Evolutionary conservation across 768 basidiomycete genomes (phyloP), one percentile per base, ranked within the genome.

Genomic region (Leccinum longicurvipes): DNA sequence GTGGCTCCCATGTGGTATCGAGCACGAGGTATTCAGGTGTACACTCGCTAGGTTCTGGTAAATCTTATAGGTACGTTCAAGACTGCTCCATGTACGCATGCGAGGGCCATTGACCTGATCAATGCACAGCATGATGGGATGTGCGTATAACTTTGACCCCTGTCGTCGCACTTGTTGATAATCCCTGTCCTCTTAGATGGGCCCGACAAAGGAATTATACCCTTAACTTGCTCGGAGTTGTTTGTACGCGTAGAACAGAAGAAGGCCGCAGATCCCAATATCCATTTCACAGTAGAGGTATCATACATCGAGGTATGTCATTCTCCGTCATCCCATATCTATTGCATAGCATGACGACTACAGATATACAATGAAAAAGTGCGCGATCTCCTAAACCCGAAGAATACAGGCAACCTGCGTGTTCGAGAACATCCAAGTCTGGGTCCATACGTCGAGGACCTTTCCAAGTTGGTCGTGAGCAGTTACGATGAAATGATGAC

Each of bases 361-460:
- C 58, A 93, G 87, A 96, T 95, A 63, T 96, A 96, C 75, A 96
- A 96, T 71, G 93, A 96, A 78, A 95, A 98, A 79, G 96, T 99
- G 27, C 88, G 94, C 55, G 96, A 99, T 73, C 79, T 99, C 60
- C 79, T 99, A 59, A 99, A 98, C 71, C 97, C 97, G 21, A 93
- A 92, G 80, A 99, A 98, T 74, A 84, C 89, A 25, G 93, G 95
- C 56, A 96, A 97, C 69, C 82, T 99, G 51, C 86, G 93, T 68
- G 97, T 99, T 56, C 88, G 97, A 64, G 97, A 99, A 74, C 97
- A 98, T 69, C 97, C 97, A 14, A 92, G 84, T 71, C 74, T 93
- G 50, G 94, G 94, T 6, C 96, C 97, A n/a, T 99, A 99, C 70
- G 97, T 99, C 50, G 97, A 99, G 74, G 93, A 96, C 76, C 79